Conservation (phyloP, 331 rosid genomes). For the Pyracantha coccinea region DNA sequence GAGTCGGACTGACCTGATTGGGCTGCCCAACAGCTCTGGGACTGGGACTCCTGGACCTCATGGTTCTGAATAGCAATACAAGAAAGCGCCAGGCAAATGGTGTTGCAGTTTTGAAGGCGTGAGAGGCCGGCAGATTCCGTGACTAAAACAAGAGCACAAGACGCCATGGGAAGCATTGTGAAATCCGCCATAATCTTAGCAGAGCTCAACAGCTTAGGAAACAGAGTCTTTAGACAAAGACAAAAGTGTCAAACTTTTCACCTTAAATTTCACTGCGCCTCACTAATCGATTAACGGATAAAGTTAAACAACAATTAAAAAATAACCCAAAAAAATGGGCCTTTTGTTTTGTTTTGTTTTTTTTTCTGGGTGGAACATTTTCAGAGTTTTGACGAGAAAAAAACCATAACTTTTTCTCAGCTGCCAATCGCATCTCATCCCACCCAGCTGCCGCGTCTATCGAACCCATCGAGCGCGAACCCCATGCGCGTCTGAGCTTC, state of each 20-base stretch:
- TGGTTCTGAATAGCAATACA: background rate
- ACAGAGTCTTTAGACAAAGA: background rate
- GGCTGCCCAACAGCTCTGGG: background rate
- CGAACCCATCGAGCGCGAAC: background rate
- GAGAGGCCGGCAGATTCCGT: slow-evolving; percentile 7
- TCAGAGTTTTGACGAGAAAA: background rate
- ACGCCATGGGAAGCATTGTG: slow-evolving; percentile 15
- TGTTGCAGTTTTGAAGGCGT: slow-evolving; percentile 1
- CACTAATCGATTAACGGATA: background rate
- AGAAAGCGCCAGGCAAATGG: background rate
- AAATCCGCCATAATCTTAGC: slow-evolving; percentile 21
- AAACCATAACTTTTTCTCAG: background rate
- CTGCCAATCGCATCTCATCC: background rate
- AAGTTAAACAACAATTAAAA: background rate
- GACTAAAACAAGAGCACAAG: slow-evolving; percentile 12
- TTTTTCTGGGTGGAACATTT: background rate
- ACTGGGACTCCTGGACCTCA: slow-evolving; percentile 9
- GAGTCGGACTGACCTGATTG: background rate
- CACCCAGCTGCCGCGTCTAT: background rate
- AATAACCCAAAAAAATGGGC: background rate
- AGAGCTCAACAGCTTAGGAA: slow-evolving; percentile 1
- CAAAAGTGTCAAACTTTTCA: background rate
- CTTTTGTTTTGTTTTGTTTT: background rate
- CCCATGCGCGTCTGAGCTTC: background rate
- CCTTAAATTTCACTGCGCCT: background rate